Evolutionary conservation across 345 rosid genomes (phyloP).

Genomic region (Gossypium herbaceum): DNA sequence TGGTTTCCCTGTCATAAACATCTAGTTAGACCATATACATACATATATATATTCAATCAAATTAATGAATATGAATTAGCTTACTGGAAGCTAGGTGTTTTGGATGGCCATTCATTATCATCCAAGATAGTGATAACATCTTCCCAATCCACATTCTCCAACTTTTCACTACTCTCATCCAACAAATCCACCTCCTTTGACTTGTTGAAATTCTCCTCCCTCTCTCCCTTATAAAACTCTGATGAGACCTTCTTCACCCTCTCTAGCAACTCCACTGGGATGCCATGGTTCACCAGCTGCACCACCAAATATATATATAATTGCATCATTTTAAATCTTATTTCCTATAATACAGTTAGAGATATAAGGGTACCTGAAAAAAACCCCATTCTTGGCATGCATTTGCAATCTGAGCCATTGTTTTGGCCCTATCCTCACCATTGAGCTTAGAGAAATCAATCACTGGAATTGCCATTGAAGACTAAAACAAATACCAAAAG

Average conservation of each 20-base stretch:
- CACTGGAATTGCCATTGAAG: constrained; percentile 77
- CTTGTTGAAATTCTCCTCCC: constrained; percentile 61
- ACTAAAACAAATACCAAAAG: too few relatives aligned
- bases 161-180: constrained; percentile 38
- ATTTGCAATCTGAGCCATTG: constrained; percentile 65
- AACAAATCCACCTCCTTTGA: constrained; percentile 46
- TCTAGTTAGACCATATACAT: neutral
- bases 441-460: constrained; percentile 79
- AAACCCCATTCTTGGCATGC: constrained; percentile 90
- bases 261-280: constrained; percentile 60
- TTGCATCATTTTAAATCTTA: neutral
- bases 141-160: constrained; percentile 79
- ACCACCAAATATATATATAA: neutral
- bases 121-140: constrained; percentile 68
- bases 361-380: constrained; percentile 57
- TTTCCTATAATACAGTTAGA: neutral
- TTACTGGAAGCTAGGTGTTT: constrained; percentile 66
- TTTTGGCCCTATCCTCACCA: constrained; percentile 58
- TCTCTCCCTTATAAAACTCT: constrained; percentile 52
- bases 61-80: neutral
- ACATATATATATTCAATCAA: neutral
- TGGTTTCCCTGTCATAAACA: constrained; percentile 54
- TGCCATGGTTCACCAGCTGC: constrained; percentile 83
- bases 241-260: constrained; percentile 65
- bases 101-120: constrained; percentile 57